Evolutionary conservation across 192 early-diverging fungal genomes (phyloP).

Genomic region (Linnemannia hyalina): DNA sequence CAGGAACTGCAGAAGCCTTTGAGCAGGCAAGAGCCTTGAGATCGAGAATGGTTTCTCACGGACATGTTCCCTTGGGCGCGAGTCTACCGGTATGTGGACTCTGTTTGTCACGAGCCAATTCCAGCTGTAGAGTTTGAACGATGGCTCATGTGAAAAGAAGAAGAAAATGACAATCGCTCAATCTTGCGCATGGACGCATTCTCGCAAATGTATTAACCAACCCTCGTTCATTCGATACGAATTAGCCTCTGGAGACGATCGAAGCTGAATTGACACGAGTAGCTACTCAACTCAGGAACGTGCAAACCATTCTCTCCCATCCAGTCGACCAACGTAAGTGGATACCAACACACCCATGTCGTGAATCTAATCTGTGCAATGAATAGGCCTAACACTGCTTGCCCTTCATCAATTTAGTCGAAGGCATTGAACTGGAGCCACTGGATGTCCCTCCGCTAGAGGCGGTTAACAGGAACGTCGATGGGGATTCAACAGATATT

Average conservation of each 20-base stretch:
- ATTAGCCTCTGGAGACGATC: constrained; percentile 45
- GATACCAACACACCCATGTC: too few species aligned
- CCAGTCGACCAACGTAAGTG: constrained; percentile 42
- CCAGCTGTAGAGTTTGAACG: neutral
- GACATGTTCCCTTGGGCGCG: constrained; percentile 30
- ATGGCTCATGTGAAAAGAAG: constrained; percentile 40
- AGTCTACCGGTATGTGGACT: constrained; percentile 28
- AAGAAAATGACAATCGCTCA: neutral
- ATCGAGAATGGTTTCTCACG: constrained; percentile 17
- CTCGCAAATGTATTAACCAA: neutral
- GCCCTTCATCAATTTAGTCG: constrained; percentile 8
- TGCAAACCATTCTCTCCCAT: constrained; percentile 44
- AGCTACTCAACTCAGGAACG: constrained; percentile 42
- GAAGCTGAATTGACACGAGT: constrained; percentile 47
- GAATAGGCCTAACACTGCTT: neutral
- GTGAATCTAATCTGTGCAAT: neutral
- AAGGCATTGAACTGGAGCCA: constrained; percentile 37
- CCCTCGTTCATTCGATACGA: neutral
- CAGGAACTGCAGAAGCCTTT: constrained; percentile 3
- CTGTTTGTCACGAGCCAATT: constrained; percentile 14
- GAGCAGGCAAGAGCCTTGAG: constrained; percentile 19
- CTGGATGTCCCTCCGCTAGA: constrained; percentile 39
- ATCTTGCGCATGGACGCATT: neutral
- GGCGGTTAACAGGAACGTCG: constrained; percentile 20
- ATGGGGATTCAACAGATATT: constrained; percentile 51